These are phyloP conservation scores for Clonostachys chloroleuca DNA, from an alignment of 2,329 filamentous ascomycete genomes.

Conservation along the genomic window DNA sequence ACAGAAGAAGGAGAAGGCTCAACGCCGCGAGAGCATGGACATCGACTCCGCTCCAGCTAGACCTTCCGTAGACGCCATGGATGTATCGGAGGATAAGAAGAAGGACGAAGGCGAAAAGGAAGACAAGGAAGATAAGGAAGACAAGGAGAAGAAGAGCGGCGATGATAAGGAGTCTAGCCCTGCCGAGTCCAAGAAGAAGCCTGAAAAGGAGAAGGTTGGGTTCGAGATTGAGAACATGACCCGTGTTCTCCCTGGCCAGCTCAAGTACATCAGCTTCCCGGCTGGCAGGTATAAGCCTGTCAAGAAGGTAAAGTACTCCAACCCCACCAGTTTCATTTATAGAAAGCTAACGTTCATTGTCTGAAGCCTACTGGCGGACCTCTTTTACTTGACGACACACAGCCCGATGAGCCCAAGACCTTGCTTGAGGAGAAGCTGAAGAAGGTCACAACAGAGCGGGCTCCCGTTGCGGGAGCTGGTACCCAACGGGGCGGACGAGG, in stretches of 20 bases:
- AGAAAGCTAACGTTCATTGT: slow-evolving; percentile 12
- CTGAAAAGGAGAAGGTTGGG: slow-evolving; percentile 92
- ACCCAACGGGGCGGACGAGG: slow-evolving; percentile 21
- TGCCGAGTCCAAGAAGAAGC: slow-evolving; percentile 75
- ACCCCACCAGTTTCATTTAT: neutral
- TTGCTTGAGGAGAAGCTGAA: slow-evolving; percentile 90
- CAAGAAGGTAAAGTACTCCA: slow-evolving; percentile 60
- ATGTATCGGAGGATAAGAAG: slow-evolving; percentile 63
- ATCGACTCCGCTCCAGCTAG: slow-evolving; percentile 68
- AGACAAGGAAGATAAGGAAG: slow-evolving; percentile 32
- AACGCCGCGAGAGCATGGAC: slow-evolving; percentile 91
- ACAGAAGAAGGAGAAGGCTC: slow-evolving; percentile 88
- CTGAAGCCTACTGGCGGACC: slow-evolving; percentile 84
- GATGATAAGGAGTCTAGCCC: slow-evolving; percentile 54
- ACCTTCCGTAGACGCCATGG: slow-evolving; percentile 78
- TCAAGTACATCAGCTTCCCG: slow-evolving; percentile 94
- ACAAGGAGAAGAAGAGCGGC: slow-evolving; percentile 59
- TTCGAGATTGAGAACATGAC: slow-evolving; percentile 98
- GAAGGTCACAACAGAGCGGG: slow-evolving; percentile 64
- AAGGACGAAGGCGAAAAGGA: slow-evolving; percentile 24
- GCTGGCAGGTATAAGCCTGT: slow-evolving; percentile 90
- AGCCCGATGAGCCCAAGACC: slow-evolving; percentile 72
- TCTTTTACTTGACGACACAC: slow-evolving; percentile 82
- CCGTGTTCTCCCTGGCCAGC: slow-evolving; percentile 82
- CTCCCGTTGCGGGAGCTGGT: slow-evolving; percentile 45